A percentile compares a stretch with the other conserved stretches of the same genome.
Evolutionary conservation across 495 filamentous ascomycete genomes (phyloP).

Genomic region (Lasiosphaeria ovina): DNA sequence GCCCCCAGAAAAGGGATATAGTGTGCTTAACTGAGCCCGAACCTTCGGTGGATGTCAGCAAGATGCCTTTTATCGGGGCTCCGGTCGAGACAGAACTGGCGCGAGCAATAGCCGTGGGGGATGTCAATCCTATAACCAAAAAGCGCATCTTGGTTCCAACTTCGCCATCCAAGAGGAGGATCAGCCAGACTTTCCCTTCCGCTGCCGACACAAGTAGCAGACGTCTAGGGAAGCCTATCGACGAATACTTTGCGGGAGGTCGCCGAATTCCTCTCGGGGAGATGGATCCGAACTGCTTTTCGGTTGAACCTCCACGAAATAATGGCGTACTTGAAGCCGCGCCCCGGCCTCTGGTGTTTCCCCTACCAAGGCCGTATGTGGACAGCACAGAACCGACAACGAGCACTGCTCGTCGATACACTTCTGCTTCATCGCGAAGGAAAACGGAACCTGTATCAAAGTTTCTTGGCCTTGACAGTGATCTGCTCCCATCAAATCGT

Average conservation of each 20-base stretch:
- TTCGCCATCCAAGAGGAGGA: slow-evolving; percentile 39
- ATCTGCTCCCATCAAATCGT: slow-evolving; percentile 27
- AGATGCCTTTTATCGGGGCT: slow-evolving; percentile 76
- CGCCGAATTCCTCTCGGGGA: slow-evolving; percentile 77
- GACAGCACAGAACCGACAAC: slow-evolving; percentile 23
- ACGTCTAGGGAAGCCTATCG: slow-evolving; percentile 64
- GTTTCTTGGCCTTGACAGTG: slow-evolving; percentile 27
- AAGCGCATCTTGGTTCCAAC: slow-evolving; percentile 52
- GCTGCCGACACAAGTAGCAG: slow-evolving; percentile 35
- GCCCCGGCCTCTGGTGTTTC: slow-evolving; percentile 42
- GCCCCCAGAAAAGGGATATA: slow-evolving; percentile 64
- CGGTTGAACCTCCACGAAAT: slow-evolving; percentile 30
- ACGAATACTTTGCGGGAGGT: slow-evolving; percentile 69
- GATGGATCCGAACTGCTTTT: slow-evolving; percentile 81
- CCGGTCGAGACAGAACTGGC: slow-evolving; percentile 68
- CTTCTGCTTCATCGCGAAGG: slow-evolving; percentile 31
- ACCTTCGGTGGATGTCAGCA: slow-evolving; percentile 55
- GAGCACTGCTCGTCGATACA: slow-evolving; percentile 25
- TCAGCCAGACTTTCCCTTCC: slow-evolving; percentile 32
- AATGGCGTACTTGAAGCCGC: slow-evolving; percentile 25
- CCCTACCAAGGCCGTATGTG: slow-evolving; percentile 48
- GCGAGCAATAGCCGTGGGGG: slow-evolving; percentile 72
- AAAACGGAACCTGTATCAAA: slow-evolving; percentile 41
- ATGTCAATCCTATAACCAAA: slow-evolving; percentile 89
- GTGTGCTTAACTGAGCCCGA: slow-evolving; percentile 69